A percentile compares a stretch with the other conserved stretches of the same genome.
Evolutionary conservation across 805 yeast species (phyloP).

Genomic region (Pichia rugopelliculosa): DNA sequence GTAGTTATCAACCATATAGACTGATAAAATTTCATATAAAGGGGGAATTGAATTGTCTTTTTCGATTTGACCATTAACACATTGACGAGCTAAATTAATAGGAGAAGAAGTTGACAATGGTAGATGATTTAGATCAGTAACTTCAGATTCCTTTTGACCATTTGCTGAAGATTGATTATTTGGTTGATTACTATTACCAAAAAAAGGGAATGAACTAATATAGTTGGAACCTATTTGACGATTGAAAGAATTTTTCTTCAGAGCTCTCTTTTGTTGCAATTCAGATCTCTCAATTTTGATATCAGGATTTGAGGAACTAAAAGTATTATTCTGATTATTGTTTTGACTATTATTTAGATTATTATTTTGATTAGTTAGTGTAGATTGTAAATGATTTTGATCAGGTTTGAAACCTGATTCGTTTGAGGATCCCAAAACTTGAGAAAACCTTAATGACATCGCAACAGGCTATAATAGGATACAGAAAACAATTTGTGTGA

Average conservation of each 20-base stretch:
- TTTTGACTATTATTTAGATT: not conserved
- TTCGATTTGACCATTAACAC: constrained; percentile 49
- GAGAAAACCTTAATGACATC: constrained; percentile 26
- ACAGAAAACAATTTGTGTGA: not conserved
- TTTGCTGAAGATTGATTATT: constrained; percentile 13
- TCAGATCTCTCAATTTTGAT: constrained; percentile 19
- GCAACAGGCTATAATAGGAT: no score
- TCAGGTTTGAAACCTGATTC: not conserved
- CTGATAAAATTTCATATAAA: constrained; percentile 47
- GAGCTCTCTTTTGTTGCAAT: constrained; percentile 24
- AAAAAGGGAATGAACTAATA: constrained; percentile 6
- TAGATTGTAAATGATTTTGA: not conserved
- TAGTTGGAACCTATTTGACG: constrained; percentile 1
- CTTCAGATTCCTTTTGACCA: constrained; percentile 12
- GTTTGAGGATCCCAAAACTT: constrained; percentile 20
- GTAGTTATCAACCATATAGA: constrained; percentile 62
- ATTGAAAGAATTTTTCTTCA: constrained; percentile 10
- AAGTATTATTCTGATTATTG: not conserved
- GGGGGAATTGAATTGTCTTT: constrained; percentile 53
- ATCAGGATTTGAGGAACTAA: constrained; percentile 5
- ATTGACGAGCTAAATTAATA: constrained; percentile 53
- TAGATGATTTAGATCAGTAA: constrained; percentile 32
- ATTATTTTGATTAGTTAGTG: not conserved
- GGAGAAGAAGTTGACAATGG: constrained; percentile 47
- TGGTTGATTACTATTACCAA: not conserved